A percentile compares a stretch with the other conserved stretches of the same genome.
These are phyloP conservation scores for Oryza glaberrima DNA, from an alignment of 176 grass and related monocot species.

Conservation along the genomic window DNA sequence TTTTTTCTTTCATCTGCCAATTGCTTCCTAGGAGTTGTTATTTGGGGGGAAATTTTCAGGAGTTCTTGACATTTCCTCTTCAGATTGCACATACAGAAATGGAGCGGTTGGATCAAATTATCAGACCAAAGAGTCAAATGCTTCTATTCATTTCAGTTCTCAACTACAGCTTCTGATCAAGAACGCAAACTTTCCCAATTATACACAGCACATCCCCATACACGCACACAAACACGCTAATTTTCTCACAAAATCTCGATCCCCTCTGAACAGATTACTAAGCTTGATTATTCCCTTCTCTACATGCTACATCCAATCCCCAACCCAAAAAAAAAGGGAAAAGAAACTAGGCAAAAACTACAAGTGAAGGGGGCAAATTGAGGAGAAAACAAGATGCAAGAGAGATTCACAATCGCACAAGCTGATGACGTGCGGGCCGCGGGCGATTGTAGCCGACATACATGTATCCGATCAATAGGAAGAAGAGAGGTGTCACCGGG, in stretches of 20 bases:
- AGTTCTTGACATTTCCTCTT: not conserved
- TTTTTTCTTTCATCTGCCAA: not conserved
- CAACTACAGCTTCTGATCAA: not conserved
- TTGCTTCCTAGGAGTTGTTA: not conserved
- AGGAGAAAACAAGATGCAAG: not conserved
- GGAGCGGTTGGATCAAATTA: too few species aligned
- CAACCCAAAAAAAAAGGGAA: not conserved
- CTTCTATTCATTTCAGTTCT: not conserved
- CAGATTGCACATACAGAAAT: not conserved
- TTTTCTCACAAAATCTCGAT: constrained; percentile 21
- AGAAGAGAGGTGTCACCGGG: not conserved
- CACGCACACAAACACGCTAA: not conserved
- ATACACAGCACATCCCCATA: not conserved
- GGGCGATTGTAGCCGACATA: not conserved
- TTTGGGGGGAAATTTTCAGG: not conserved
- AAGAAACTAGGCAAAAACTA: not conserved
- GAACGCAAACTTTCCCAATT: constrained; percentile 13
- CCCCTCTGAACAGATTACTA: constrained; percentile 31
- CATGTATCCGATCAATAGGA: too few species aligned
- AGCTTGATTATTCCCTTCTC: not conserved
- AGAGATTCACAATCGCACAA: not conserved
- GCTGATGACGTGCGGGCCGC: not conserved
- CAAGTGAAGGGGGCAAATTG: not conserved
- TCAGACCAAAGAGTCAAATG: not conserved
- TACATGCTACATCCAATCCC: constrained; percentile 25